Evolutionary conservation across 1,139 yeast genomes (phyloP).

Genomic region (Debaryomycetaceae sp.): DNA sequence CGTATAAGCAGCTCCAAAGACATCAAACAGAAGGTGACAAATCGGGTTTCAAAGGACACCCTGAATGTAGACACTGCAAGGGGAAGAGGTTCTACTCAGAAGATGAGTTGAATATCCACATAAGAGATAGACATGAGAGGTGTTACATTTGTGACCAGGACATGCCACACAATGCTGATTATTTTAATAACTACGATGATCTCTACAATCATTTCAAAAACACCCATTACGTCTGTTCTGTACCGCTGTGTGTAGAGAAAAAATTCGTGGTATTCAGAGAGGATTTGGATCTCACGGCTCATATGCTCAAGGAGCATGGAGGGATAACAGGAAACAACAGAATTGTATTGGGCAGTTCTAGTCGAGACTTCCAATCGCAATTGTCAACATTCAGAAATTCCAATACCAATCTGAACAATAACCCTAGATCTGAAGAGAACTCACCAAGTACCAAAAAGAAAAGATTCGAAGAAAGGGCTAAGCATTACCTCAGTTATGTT

Average conservation of each 20-base stretch:
- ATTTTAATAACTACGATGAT: constrained; percentile 72
- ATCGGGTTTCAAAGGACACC: constrained; percentile 84
- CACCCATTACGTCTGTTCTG: constrained; percentile 75
- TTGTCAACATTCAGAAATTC: constrained; percentile 51
- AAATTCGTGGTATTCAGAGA: constrained; percentile 90
- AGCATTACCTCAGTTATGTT: constrained; percentile 65
- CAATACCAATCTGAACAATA: constrained; percentile 2
- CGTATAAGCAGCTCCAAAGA: constrained; percentile 56
- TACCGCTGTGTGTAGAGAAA: constrained; percentile 81
- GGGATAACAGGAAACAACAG: constrained; percentile 46
- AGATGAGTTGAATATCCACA: constrained; percentile 80
- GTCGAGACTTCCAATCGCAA: constrained; percentile 59
- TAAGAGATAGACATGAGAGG: constrained; percentile 81
- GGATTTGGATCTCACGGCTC: constrained; percentile 83
- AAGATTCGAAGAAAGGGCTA: constrained; percentile 82
- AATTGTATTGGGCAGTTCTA: constrained; percentile 34
- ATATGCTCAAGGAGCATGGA: constrained; percentile 82
- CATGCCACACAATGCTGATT: constrained; percentile 63
- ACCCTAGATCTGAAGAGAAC: constrained; percentile 29
- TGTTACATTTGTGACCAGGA: constrained; percentile 87
- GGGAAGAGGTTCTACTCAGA: constrained; percentile 78
- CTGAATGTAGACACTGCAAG: constrained; percentile 79
- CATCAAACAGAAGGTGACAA: constrained; percentile 72
- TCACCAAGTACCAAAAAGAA: constrained; percentile 51
- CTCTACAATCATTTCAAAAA: constrained; percentile 70